Conservation (phyloP, 2,329 filamentous ascomycete genomes). For the Lasiodiplodia sp. region DNA sequence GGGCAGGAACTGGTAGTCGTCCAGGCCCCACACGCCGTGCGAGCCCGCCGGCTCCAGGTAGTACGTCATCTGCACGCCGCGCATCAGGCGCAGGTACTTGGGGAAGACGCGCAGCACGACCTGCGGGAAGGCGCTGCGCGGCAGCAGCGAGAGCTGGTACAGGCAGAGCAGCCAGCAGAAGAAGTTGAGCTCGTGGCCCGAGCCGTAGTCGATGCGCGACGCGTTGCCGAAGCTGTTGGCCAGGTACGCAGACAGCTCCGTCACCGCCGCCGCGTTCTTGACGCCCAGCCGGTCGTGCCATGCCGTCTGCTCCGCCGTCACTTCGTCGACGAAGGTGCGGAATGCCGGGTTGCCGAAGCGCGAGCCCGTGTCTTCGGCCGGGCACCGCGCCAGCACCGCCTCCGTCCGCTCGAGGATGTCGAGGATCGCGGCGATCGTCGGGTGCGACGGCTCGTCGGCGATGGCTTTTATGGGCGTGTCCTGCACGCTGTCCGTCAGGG, state of each 20-base stretch:
- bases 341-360: constrained; percentile 96
- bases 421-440: constrained; percentile 69
- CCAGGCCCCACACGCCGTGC: constrained; percentile 61
- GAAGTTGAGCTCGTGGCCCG: constrained; percentile 97
- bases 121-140: constrained; percentile 70
- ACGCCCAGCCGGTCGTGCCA: constrained; percentile 73
- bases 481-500: constrained; percentile 80
- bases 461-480: constrained; percentile 71
- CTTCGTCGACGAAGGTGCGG: constrained; percentile 76
- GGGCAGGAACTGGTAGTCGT: constrained; percentile 62
- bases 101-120: constrained; percentile 81
- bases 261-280: constrained; percentile 59
- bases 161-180: constrained; percentile 95
- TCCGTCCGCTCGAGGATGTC: constrained; percentile 74
- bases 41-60: constrained; percentile 82
- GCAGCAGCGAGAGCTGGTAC: constrained; percentile 75
- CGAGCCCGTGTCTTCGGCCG: constrained; percentile 84
- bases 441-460: constrained; percentile 52
- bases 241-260: constrained; percentile 82
- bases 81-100: constrained; percentile 86
- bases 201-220: constrained; percentile 92
- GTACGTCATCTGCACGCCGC: constrained; percentile 85
- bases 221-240: constrained; percentile 85
- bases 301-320: constrained; percentile 52
- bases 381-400: constrained; percentile 69